Conservation (phyloP, 2,329 filamentous ascomycete genomes). For the Monilinia vaccinii-corymbosi region DNA sequence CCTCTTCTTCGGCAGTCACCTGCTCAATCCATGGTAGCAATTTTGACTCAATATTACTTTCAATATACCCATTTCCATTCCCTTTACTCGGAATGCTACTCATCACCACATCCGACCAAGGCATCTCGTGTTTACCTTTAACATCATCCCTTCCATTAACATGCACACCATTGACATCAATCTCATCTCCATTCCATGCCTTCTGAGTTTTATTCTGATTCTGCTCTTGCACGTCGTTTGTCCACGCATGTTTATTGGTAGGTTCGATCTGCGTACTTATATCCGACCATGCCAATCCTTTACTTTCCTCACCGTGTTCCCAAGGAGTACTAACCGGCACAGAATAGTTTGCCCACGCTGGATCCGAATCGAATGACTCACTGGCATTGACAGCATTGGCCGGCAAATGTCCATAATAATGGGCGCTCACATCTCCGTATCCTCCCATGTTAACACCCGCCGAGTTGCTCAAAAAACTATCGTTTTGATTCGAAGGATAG, state of each 20-base stretch:
- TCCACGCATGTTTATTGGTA: background rate
- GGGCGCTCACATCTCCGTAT: background rate
- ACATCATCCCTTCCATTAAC: background rate
- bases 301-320: background rate
- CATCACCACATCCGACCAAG: constrained; percentile 5
- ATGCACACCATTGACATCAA: background rate
- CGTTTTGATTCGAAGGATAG: background rate
- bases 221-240: background rate
- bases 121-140: background rate
- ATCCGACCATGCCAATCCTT: constrained; percentile 3
- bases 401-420: background rate
- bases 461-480: background rate
- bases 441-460: background rate
- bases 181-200: background rate
- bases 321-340: background rate
- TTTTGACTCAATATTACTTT: constrained; percentile 7
- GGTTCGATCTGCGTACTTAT: background rate
- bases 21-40: constrained; percentile 9
- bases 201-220: background rate
- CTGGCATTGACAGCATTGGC: background rate
- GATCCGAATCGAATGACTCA: background rate
- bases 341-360: background rate
- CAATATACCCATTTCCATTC: constrained; percentile 2
- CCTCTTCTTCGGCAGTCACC: constrained; percentile 6
- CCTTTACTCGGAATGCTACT: constrained; percentile 1